These are phyloP conservation scores for Lentinula guzmanii DNA, from an alignment of 768 basidiomycete species.

Conservation along the genomic window DNA sequence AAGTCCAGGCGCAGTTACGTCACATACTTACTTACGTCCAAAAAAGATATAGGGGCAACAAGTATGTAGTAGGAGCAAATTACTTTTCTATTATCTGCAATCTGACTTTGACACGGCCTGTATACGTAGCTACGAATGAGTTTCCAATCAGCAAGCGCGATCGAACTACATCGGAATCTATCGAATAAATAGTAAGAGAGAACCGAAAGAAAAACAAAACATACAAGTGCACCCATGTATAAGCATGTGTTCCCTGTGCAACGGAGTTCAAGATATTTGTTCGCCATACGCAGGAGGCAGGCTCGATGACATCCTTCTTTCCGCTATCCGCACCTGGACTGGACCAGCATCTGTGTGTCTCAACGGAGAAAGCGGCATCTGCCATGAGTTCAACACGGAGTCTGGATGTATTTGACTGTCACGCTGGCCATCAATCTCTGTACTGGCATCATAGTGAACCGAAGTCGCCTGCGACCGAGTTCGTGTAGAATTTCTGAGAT, in stretches of 20 bases:
- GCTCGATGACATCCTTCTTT: constrained; percentile 5
- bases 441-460: not conserved
- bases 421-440: not conserved
- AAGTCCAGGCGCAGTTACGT: not conserved
- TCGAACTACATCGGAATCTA: too few relatives aligned
- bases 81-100: too few relatives aligned
- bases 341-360: constrained; percentile 16
- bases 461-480: not conserved
- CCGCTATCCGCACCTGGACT: constrained; percentile 6
- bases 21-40: too few relatives aligned
- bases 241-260: too few relatives aligned
- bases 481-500: not conserved
- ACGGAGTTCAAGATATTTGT: not conserved
- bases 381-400: not conserved
- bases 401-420: not conserved
- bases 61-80: too few relatives aligned
- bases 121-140: too few relatives aligned
- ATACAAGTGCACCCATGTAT: too few relatives aligned
- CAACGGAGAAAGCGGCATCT: not conserved
- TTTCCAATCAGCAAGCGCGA: too few relatives aligned
- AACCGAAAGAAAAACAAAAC: too few relatives aligned
- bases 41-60: too few relatives aligned
- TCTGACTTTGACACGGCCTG: too few relatives aligned
- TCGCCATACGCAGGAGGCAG: constrained; percentile 20
- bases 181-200: too few relatives aligned